A percentile compares a stretch with the other conserved stretches of the same genome.
phyloP scores from a whole-genome alignment of 148 eudicot genomes.

The Rhododendron williamsianum region DNA sequence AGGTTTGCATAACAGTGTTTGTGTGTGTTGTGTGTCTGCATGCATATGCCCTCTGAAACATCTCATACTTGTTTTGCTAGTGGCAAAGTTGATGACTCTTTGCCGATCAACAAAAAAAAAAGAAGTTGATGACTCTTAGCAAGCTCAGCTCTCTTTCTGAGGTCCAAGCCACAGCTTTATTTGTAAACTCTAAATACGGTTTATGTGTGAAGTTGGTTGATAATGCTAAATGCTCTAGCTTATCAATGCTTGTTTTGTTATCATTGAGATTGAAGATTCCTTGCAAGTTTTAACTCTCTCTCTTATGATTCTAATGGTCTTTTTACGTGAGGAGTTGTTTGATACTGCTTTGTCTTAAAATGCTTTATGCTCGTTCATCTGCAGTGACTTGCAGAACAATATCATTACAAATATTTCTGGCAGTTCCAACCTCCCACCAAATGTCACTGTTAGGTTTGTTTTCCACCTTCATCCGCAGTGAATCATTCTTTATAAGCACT shows the following conservation, averaged over 20 bases:
- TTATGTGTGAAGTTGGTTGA: neutral
- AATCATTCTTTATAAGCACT: neutral
- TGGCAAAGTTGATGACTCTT: neutral
- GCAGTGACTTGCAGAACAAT: slow-evolving; percentile 69
- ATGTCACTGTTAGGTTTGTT: slow-evolving; percentile 61
- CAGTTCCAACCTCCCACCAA: slow-evolving; percentile 34
- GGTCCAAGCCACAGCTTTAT: neutral
- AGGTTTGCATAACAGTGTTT: slow-evolving; percentile 31
- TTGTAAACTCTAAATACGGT: neutral
- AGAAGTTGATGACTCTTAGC: neutral
- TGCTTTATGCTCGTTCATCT: slow-evolving; percentile 1
- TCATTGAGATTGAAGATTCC: neutral
- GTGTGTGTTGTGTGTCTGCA: neutral
- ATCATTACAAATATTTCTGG: slow-evolving; percentile 44
- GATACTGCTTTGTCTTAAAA: neutral
- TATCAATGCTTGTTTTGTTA: neutral
- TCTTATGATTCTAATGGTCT: neutral
- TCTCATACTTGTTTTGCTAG: neutral
- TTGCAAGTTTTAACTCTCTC: slow-evolving; percentile 1
- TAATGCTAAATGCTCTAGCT: neutral
- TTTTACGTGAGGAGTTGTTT: neutral
- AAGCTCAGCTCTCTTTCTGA: neutral
- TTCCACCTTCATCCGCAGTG: neutral
- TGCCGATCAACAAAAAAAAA: too few relatives aligned
- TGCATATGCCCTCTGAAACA: slow-evolving; percentile 1